Conservation (phyloP, 2,329 filamentous ascomycete genomes). For the Phoma sp. region DNA sequence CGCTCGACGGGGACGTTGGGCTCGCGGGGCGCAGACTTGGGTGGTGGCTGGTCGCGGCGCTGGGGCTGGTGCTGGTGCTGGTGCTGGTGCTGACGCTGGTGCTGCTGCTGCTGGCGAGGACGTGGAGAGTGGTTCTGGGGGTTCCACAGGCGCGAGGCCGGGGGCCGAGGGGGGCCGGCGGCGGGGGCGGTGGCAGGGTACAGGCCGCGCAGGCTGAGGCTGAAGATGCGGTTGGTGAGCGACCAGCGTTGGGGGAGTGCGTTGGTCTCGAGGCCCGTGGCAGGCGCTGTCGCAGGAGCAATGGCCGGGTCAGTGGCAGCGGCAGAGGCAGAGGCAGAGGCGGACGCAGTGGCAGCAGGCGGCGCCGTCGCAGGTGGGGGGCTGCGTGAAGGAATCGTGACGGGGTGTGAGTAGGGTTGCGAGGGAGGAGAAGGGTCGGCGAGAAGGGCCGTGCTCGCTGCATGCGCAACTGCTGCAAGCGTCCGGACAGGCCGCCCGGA, state of each 20-base stretch:
- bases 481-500: conserved; percentile 6
- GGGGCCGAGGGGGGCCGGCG: conserved; percentile 37
- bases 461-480: conserved; percentile 10
- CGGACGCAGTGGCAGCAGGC: conserved; percentile 27
- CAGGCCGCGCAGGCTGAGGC: conserved; percentile 39
- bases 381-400: conserved; percentile 37
- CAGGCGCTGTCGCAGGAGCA: conserved; percentile 14
- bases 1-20: conserved; percentile 55
- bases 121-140: conserved; percentile 67
- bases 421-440: conserved; percentile 11
- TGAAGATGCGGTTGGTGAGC: conserved; percentile 52
- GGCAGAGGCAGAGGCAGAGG: conserved; percentile 8
- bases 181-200: conserved; percentile 22
- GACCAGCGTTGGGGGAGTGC: conserved; percentile 47
- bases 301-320: conserved; percentile 24
- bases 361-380: conserved; percentile 31
- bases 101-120: conserved; percentile 29
- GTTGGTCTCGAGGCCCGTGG: conserved; percentile 29
- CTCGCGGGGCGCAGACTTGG: conserved; percentile 18
- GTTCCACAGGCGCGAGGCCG: conserved; percentile 64
- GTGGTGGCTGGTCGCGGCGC: conserved; percentile 1
- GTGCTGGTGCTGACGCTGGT: conserved; percentile 32
- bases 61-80: conserved; percentile 16
- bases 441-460: conserved; percentile 23
- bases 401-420: conserved; percentile 20